phyloP scores from a whole-genome alignment of 441 rosid species.

The Adansonia rubrostipa region DNA sequence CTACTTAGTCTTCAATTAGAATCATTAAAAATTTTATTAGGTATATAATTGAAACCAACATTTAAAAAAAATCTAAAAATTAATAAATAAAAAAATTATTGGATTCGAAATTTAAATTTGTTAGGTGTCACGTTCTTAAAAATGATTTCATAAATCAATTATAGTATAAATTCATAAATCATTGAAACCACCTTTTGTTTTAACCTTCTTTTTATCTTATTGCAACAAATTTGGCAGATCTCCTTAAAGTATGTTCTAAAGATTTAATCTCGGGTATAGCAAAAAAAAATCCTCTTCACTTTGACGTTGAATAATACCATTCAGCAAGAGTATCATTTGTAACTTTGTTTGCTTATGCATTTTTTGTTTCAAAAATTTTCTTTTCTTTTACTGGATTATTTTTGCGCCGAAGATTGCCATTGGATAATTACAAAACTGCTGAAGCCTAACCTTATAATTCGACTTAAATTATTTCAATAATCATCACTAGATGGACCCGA shows the following conservation, averaged over 20 bases:
- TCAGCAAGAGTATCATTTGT: neutral
- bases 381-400: neutral
- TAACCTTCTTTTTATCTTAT: neutral
- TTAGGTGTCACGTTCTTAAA: no score
- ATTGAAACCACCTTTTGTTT: neutral
- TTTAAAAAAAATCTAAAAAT: no score
- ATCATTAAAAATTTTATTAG: neutral
- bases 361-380: neutral
- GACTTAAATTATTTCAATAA: constrained; percentile 16
- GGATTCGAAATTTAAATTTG: no score
- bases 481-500: neutral
- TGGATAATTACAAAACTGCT: neutral
- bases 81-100: no score
- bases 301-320: neutral
- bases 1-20: neutral
- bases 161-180: no score
- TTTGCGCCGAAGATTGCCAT: neutral
- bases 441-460: neutral
- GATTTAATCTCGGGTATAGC: neutral
- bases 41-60: no score
- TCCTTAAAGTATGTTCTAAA: neutral
- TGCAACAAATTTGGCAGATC: neutral
- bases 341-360: neutral
- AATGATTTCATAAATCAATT: no score
- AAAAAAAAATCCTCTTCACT: neutral